phyloP scores from a whole-genome alignment of 2,329 filamentous ascomycete species.

The Endothia cerciana region DNA sequence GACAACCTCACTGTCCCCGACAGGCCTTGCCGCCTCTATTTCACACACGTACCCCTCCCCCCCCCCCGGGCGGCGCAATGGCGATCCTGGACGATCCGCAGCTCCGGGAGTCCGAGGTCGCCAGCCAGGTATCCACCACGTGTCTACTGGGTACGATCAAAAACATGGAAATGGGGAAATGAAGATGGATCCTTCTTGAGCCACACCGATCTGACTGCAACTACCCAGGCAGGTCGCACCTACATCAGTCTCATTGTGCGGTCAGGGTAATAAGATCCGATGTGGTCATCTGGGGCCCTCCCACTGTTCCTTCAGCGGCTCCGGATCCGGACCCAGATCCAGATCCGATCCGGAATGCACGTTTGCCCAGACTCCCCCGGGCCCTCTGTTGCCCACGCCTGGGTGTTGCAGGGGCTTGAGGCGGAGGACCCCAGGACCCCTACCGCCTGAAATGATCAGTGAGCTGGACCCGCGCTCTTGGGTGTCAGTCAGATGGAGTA shows the following conservation, averaged over 20 bases:
- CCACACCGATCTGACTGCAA: conserved; percentile 2
- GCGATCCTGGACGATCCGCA: not conserved
- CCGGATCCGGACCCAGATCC: conserved; percentile 5
- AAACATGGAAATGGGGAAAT: not conserved
- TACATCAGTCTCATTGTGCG: conserved; percentile 5
- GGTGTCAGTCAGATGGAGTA: not conserved
- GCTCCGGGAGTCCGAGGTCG: conserved; percentile 7
- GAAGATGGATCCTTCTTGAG: conserved; percentile 5
- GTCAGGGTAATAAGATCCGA: not conserved
- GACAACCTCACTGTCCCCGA: not conserved
- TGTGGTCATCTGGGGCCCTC: not conserved
- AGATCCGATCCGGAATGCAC: conserved; percentile 2
- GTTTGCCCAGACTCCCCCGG: not conserved
- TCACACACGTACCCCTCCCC: not conserved
- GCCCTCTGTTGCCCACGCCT: not conserved
- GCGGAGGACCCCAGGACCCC: not conserved
- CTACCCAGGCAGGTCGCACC: not conserved
- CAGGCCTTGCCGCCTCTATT: not conserved
- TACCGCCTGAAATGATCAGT: conserved; percentile 1
- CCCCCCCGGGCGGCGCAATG: not conserved
- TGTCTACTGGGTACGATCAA: conserved; percentile 12
- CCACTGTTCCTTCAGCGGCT: conserved; percentile 17
- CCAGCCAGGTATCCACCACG: conserved; percentile 10
- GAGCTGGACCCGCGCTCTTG: not conserved
- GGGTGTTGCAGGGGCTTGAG: not conserved